Conservation (phyloP, 139 green algal species). For the Closterium sp. region DNA sequence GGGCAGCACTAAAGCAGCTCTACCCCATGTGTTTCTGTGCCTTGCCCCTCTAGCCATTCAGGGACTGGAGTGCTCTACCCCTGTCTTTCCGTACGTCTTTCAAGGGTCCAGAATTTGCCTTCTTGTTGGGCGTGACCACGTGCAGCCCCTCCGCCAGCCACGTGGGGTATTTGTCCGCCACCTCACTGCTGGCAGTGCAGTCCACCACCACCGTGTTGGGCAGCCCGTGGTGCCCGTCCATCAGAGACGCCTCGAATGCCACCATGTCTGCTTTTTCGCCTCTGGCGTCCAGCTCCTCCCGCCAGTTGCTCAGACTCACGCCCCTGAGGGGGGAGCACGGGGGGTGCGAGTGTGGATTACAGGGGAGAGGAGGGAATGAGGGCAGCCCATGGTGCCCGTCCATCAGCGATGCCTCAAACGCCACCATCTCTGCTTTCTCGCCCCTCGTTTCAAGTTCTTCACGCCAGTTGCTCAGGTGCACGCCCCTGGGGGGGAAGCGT, state of each 20-base stretch:
- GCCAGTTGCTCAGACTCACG: constrained; percentile 81
- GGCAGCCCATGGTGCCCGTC: constrained; percentile 64
- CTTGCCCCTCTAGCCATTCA: too few relatives aligned
- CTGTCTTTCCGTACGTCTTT: constrained; percentile 40
- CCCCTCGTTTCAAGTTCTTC: constrained; percentile 59
- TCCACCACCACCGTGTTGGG: constrained; percentile 94
- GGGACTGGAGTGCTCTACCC: too few relatives aligned
- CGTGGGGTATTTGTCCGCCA: constrained; percentile 52
- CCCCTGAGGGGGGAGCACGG: constrained; percentile 6
- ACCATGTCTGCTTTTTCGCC: constrained; percentile 55
- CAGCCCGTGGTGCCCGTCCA: constrained; percentile 71
- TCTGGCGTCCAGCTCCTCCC: constrained; percentile 60
- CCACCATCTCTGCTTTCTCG: constrained; percentile 54
- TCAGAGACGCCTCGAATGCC: constrained; percentile 63
- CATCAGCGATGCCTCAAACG: constrained; percentile 70
- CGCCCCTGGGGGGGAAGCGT: constrained; percentile 19
- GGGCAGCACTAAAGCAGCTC: too few relatives aligned
- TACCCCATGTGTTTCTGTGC: too few relatives aligned
- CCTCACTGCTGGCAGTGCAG: constrained; percentile 79
- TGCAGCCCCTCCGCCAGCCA: constrained; percentile 84
- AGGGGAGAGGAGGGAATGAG: constrained; percentile 38
- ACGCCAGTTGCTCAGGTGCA: constrained; percentile 82
- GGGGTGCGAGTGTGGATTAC: neutral
- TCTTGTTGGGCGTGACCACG: constrained; percentile 80
- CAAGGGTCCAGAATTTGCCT: constrained; percentile 82